These are phyloP conservation scores for Raffaelea ambrosiae DNA, from an alignment of 2,329 filamentous ascomycete genomes.

Conservation along the genomic window DNA sequence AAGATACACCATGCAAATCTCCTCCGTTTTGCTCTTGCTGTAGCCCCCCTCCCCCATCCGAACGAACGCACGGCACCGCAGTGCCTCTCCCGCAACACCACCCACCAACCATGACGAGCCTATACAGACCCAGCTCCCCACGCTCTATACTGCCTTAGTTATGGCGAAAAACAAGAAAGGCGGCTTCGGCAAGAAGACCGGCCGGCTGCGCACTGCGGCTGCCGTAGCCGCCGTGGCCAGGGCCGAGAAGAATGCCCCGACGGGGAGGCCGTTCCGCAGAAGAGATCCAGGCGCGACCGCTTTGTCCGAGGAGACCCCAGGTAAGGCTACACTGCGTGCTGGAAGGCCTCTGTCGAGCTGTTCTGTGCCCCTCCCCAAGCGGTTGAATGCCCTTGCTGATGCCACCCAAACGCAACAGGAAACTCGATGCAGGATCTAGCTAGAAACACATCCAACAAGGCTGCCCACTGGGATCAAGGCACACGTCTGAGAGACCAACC, in stretches of 20 bases:
- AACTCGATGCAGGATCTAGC: conserved; percentile 37
- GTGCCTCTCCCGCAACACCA: not conserved
- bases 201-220: not conserved
- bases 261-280: not conserved
- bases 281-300: too few relatives aligned
- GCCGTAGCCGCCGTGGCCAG: not conserved
- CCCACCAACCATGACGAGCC: not conserved
- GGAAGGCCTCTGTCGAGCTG: too few relatives aligned
- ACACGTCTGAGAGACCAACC: conserved; percentile 38
- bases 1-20: too few relatives aligned
- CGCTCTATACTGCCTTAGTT: not conserved
- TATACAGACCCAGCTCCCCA: not conserved
- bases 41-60: too few relatives aligned
- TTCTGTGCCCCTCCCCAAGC: too few relatives aligned
- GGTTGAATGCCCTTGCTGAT: too few relatives aligned
- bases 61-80: too few relatives aligned
- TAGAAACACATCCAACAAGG: conserved; percentile 38
- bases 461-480: conserved; percentile 28
- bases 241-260: not conserved
- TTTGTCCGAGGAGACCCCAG: too few relatives aligned
- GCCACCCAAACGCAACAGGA: not conserved
- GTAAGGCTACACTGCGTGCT: too few relatives aligned
- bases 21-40: too few relatives aligned
- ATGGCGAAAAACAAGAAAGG: conserved; percentile 17
- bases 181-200: conserved; percentile 6